Percentiles rank a stretch among this genome's conserved stretches.
Evolutionary conservation across 164 flowering plant species (phyloP).

Genomic region (Protea cynaroides): DNA sequence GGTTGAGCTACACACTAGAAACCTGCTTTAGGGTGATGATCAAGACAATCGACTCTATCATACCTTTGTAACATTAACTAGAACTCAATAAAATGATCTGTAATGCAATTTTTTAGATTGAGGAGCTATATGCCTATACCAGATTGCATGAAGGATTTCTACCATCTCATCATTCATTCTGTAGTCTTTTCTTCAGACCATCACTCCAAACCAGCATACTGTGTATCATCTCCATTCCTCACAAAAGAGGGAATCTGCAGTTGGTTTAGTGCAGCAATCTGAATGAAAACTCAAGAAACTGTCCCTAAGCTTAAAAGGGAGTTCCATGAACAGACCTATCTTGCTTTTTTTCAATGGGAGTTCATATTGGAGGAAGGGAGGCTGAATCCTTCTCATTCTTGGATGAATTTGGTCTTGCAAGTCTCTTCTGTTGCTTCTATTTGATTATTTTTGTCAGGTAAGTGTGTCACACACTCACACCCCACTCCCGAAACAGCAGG

Average conservation of each 20-base stretch:
- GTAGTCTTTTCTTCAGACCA: constrained; percentile 25
- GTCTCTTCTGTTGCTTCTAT: constrained; percentile 40
- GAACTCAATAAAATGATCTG: background rate
- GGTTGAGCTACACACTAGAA: background rate
- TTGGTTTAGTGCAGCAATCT: background rate
- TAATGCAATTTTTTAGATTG: background rate
- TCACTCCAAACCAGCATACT: constrained; percentile 76
- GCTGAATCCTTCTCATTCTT: constrained; percentile 31
- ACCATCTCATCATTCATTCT: constrained; percentile 8
- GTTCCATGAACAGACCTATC: constrained; percentile 37
- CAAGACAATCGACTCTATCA: background rate
- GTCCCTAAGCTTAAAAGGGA: background rate
- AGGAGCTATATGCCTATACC: background rate
- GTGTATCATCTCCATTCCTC: constrained; percentile 52
- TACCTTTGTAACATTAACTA: background rate
- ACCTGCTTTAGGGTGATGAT: background rate
- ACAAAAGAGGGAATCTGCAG: constrained; percentile 68
- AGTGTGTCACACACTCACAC: no score
- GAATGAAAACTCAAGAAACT: constrained; percentile 1
- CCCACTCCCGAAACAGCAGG: no score
- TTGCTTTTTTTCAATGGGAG: constrained; percentile 77
- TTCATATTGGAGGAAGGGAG: constrained; percentile 32
- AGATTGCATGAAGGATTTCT: background rate
- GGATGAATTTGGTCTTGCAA: constrained; percentile 22
- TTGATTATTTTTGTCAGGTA: constrained; percentile 29